Conservation (phyloP, 1,139 yeast species). For the Blastobotrys apis region DNA sequence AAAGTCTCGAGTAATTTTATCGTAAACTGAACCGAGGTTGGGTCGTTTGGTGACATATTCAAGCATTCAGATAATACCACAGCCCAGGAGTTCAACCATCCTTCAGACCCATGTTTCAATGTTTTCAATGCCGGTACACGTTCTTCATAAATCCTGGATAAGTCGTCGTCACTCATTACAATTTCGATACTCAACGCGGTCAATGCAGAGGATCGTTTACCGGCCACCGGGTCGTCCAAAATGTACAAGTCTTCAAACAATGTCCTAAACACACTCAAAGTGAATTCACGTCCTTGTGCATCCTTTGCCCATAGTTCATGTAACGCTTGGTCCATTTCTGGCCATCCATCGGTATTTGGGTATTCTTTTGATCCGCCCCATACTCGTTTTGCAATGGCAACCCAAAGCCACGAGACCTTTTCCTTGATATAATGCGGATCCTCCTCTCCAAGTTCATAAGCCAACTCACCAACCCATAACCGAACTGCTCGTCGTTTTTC, state of each 20-base stretch:
- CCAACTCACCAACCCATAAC: slow-evolving; percentile 78
- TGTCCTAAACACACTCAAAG: slow-evolving; percentile 74
- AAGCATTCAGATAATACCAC: slow-evolving; percentile 50
- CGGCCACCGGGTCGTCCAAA: slow-evolving; percentile 85
- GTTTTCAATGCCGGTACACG: slow-evolving; percentile 43
- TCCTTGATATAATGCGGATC: slow-evolving; percentile 92
- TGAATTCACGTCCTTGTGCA: slow-evolving; percentile 61
- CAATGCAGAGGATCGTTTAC: slow-evolving; percentile 71
- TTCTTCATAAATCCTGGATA: slow-evolving; percentile 66
- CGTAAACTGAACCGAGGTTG: slow-evolving; percentile 40
- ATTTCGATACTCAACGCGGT: slow-evolving; percentile 81
- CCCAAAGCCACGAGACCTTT: slow-evolving; percentile 88
- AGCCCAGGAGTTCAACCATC: slow-evolving; percentile 87
- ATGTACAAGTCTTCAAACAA: slow-evolving; percentile 92
- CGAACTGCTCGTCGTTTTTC: slow-evolving; percentile 67
- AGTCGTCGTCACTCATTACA: slow-evolving; percentile 64
- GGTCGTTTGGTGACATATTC: too few relatives aligned
- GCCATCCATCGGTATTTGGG: slow-evolving; percentile 64
- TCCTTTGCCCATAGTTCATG: slow-evolving; percentile 69
- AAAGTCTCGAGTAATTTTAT: slow-evolving; percentile 74
- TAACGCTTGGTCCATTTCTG: slow-evolving; percentile 75
- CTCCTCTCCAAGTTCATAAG: slow-evolving; percentile 49
- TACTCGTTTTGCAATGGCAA: slow-evolving; percentile 80
- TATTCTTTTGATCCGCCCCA: slow-evolving; percentile 57
- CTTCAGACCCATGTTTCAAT: slow-evolving; percentile 54